Evolutionary conservation across 257 asterid species (phyloP).

Genomic region (Thymus quinquecostatus): DNA sequence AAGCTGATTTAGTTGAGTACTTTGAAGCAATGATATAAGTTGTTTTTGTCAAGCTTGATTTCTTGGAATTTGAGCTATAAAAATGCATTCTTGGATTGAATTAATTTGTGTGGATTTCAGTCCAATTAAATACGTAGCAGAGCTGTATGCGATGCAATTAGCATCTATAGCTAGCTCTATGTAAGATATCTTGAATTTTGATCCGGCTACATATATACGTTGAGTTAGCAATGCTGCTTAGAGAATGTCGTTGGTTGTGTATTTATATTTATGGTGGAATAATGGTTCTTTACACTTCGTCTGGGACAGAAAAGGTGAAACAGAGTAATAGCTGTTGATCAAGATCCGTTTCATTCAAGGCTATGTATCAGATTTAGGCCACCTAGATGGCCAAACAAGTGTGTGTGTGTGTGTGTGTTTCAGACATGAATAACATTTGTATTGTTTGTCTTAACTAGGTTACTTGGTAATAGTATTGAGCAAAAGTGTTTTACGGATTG

Average conservation of each 20-base stretch:
- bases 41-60: neutral
- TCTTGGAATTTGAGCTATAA: neutral
- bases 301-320: neutral
- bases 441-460: neutral
- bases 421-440: neutral
- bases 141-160: neutral
- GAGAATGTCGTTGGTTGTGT: slow-evolving; percentile 4
- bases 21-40: no score
- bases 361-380: neutral
- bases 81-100: slow-evolving; percentile 7
- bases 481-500: neutral
- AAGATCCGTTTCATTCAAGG: neutral
- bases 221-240: neutral
- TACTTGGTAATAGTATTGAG: neutral
- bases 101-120: neutral
- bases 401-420: neutral
- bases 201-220: no score
- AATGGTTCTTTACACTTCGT: neutral
- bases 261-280: neutral
- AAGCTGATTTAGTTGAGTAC: no score
- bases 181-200: neutral
- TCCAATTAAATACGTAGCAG: neutral
- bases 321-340: neutral
- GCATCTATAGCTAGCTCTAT: neutral
- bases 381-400: neutral